These are phyloP conservation scores for Rutstroemia sp. DNA, from an alignment of 2,329 filamentous ascomycete species.

Conservation along the genomic window DNA sequence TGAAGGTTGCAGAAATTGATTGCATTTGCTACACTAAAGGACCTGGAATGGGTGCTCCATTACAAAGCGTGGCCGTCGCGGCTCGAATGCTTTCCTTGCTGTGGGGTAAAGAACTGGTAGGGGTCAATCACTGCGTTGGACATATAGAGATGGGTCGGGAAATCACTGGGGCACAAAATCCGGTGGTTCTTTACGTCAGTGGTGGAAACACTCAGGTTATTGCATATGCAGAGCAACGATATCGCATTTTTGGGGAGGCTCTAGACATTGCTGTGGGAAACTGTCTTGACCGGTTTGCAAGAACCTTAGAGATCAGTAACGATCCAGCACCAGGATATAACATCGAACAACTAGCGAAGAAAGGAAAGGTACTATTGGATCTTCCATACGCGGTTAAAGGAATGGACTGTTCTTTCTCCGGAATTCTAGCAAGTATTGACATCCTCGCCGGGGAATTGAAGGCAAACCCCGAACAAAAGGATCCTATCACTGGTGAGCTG, in stretches of 20 bases:
- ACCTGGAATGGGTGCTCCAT: slow-evolving; percentile 91
- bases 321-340: slow-evolving; percentile 97
- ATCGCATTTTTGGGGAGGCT: slow-evolving; percentile 96
- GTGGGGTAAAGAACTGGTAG: slow-evolving; percentile 83
- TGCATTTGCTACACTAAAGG: slow-evolving; percentile 95
- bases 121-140: slow-evolving; percentile 96
- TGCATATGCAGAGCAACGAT: slow-evolving; percentile 87
- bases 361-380: slow-evolving; percentile 66
- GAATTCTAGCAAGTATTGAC: slow-evolving; percentile 80
- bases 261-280: slow-evolving; percentile 97
- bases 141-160: slow-evolving; percentile 98
- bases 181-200: slow-evolving; percentile 90
- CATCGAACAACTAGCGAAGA: slow-evolving; percentile 87
- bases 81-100: slow-evolving; percentile 75
- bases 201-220: slow-evolving; percentile 98
- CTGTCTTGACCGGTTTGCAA: slow-evolving; percentile 90
- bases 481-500: slow-evolving; percentile 43
- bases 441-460: slow-evolving; percentile 65
- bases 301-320: slow-evolving; percentile 85
- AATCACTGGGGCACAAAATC: slow-evolving; percentile 85
- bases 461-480: slow-evolving; percentile 35
- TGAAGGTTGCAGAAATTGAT: slow-evolving; percentile 61
- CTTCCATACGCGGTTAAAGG: slow-evolving; percentile 95
- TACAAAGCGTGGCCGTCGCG: slow-evolving; percentile 78
- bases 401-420: slow-evolving; percentile 96